A percentile compares a stretch with the other conserved stretches of the same genome.
Conservation (phyloP, 805 yeast genomes). For the Ogataea zsoltii region DNA sequence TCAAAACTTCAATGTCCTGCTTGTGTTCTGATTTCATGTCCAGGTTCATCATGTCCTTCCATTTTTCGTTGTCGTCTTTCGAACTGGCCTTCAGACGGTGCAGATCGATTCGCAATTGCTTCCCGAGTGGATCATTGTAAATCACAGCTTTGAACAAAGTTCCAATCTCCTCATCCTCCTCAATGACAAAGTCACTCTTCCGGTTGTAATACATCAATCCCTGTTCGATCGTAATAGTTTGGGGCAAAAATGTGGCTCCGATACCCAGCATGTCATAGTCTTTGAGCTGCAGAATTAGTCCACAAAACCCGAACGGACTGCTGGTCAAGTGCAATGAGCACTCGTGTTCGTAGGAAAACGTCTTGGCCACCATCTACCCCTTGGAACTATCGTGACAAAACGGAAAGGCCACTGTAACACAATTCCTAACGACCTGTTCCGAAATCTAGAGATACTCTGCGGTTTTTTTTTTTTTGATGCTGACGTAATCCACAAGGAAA, state of each 20-base stretch:
- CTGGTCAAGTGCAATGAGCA: slow-evolving; percentile 9
- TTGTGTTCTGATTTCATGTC: slow-evolving; percentile 8
- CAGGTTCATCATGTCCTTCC: slow-evolving; percentile 22
- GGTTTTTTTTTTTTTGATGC: too few species aligned
- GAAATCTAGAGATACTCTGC: too few species aligned
- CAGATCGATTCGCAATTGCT: slow-evolving; percentile 17
- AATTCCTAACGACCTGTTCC: too few species aligned
- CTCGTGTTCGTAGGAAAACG: slow-evolving; percentile 17
- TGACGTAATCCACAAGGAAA: neutral
- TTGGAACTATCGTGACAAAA: neutral
- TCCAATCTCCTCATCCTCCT: slow-evolving; percentile 6
- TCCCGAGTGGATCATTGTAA: slow-evolving; percentile 13
- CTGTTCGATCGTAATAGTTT: slow-evolving; percentile 5
- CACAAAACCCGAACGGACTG: slow-evolving; percentile 16
- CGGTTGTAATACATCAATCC: slow-evolving; percentile 18
- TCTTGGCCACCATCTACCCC: slow-evolving; percentile 14
- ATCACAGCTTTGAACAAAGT: slow-evolving; percentile 14
- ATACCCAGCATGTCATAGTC: slow-evolving; percentile 14
- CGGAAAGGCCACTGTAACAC: too few species aligned
- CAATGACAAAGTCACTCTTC: slow-evolving; percentile 13
- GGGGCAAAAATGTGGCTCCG: slow-evolving; percentile 12
- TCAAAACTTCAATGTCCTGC: slow-evolving; percentile 15
- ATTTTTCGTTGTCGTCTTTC: slow-evolving; percentile 18
- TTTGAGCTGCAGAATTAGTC: slow-evolving; percentile 14
- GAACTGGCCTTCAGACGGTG: slow-evolving; percentile 12